Base-by-base conservation (phyloP, 2,329 filamentous ascomycete species). In the Stachybotrys echinatus region DNA sequence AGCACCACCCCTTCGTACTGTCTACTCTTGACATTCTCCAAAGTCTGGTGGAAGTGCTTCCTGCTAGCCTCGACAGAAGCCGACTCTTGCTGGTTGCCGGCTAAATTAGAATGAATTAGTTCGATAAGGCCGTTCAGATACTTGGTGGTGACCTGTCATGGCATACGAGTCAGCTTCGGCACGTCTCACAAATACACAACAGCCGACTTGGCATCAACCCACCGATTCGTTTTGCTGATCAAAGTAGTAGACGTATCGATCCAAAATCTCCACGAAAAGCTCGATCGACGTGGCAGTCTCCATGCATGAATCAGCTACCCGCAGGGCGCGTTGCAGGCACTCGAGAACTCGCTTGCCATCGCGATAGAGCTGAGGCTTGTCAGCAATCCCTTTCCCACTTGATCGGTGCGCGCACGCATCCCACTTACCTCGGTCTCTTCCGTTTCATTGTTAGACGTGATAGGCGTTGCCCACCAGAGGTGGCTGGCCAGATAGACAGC, bases 221-320 rank as follows among this genome's bases (percentile, higher is more conserved):
- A 82, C 94, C 57, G 92, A 92, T 72, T 99, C 94, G 70, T 99
- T 99, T 66, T 96, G 90, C 69, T 99, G 92, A 69, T 99, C 94
- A 73, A 96, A 99, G 74, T 97, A 99, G 70, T 99, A 99, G 48
- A 97, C 92, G 66, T 99, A 99, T 69, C 94, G 85, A 69, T 99
- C 96, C 50, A 99, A 75, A 55, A 99, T 99, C 73, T 99, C 94
- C 50, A 99, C 92, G 70, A 99, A 99, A 45, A 99, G 80, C 71
- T 99, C 95, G 44, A 99, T 94, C 3, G 91, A 96, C 4, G 96
- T 91, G 6, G 91, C 90, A 7, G 92, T 94, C 70, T 99, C 95
- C 94, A 99, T 99, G 73, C 94, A 99, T 6, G 94, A 95, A 69
- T 99, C 94, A 3, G 94, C 95, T 23, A 99, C 95, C 34, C 95